phyloP scores from a whole-genome alignment of 2,329 filamentous ascomycete genomes.

The Didymella lethalis region DNA sequence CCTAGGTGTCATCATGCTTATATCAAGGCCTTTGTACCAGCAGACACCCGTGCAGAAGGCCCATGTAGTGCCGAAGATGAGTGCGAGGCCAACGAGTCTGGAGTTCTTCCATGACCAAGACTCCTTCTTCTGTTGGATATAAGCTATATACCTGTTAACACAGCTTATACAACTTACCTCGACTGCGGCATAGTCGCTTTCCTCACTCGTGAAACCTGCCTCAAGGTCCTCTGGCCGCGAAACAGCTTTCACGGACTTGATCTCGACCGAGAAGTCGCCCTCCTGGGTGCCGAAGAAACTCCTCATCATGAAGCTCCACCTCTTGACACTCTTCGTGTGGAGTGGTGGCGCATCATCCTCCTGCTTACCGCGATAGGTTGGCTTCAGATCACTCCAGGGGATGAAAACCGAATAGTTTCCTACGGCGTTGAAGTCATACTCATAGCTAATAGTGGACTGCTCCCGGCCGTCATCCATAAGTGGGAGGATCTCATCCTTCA shows the following conservation, averaged over 20 bases:
- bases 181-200: constrained; percentile 11
- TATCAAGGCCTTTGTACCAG: constrained; percentile 36
- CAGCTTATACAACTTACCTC: neutral
- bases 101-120: constrained; percentile 40
- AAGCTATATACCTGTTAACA: neutral
- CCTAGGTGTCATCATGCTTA: constrained; percentile 32
- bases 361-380: constrained; percentile 76
- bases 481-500: constrained; percentile 74
- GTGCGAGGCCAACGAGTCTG: constrained; percentile 35
- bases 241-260: constrained; percentile 64
- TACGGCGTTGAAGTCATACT: constrained; percentile 56
- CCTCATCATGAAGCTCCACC: constrained; percentile 80
- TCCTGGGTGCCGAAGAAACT: constrained; percentile 81
- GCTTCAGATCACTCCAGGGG: constrained; percentile 69
- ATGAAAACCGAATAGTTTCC: constrained; percentile 58
- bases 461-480: constrained; percentile 70
- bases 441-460: constrained; percentile 75
- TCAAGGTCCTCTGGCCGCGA: constrained; percentile 36
- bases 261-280: constrained; percentile 68
- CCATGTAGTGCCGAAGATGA: constrained; percentile 35
- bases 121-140: constrained; percentile 25
- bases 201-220: constrained; percentile 26
- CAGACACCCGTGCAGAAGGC: constrained; percentile 32
- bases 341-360: constrained; percentile 67
- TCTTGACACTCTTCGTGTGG: constrained; percentile 66